phyloP scores from a whole-genome alignment of 2,329 filamentous ascomycete genomes.

The Alternaria solani region DNA sequence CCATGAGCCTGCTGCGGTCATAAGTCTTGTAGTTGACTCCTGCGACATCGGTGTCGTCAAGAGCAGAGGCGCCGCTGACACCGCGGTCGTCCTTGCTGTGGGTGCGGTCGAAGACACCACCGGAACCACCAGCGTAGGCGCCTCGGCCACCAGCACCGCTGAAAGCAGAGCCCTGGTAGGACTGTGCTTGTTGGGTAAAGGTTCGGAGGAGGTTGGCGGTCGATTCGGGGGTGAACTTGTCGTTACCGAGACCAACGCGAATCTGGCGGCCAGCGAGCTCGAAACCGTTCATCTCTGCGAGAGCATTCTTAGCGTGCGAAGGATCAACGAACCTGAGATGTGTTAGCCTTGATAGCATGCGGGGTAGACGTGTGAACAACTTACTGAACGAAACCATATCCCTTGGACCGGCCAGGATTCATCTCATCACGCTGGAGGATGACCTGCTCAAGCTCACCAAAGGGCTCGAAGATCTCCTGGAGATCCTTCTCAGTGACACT shows the following conservation, averaged over 20 bases:
- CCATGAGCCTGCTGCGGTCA: slow-evolving; percentile 97
- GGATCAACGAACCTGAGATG: slow-evolving; percentile 86
- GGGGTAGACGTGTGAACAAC: slow-evolving; percentile 50
- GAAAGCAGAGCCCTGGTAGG: slow-evolving; percentile 89
- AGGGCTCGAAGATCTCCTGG: slow-evolving; percentile 95
- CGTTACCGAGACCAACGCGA: slow-evolving; percentile 97
- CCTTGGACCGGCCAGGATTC: slow-evolving; percentile 62
- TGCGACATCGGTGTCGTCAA: slow-evolving; percentile 96
- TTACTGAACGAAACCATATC: slow-evolving; percentile 98
- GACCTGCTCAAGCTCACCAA: slow-evolving; percentile 96
- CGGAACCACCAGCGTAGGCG: slow-evolving; percentile 75
- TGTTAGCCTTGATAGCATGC: slow-evolving; percentile 19
- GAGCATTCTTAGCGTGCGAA: slow-evolving; percentile 86
- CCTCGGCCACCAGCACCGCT: slow-evolving; percentile 89
- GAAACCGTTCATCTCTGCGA: slow-evolving; percentile 99
- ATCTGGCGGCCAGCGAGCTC: slow-evolving; percentile 97
- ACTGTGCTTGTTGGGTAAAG: slow-evolving; percentile 71
- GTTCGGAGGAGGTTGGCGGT: slow-evolving; percentile 91
- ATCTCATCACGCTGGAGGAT: slow-evolving; percentile 98
- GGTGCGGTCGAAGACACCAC: slow-evolving; percentile 84
- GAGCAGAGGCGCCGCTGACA: slow-evolving; percentile 85
- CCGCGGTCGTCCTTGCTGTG: slow-evolving; percentile 89
- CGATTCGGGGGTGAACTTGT: slow-evolving; percentile 99
- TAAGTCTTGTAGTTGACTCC: slow-evolving; percentile 99
- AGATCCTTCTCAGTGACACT: slow-evolving; percentile 97